A percentile compares a stretch with the other conserved stretches of the same genome.
These are phyloP conservation scores for Bretziella fagacearum DNA, from an alignment of 2,329 filamentous ascomycete species.

Conservation along the genomic window DNA sequence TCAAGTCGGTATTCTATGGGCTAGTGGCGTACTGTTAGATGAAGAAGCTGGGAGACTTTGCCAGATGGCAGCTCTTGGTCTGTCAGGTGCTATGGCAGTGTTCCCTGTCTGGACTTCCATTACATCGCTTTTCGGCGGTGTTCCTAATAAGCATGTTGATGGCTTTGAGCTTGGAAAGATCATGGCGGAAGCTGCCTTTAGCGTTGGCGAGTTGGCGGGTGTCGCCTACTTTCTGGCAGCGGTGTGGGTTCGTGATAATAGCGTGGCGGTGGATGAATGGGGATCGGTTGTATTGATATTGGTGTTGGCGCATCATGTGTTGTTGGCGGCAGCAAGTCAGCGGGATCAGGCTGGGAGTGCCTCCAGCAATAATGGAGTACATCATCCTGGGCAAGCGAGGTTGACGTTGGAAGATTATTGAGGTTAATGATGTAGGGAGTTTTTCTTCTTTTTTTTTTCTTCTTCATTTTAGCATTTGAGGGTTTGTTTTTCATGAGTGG, in stretches of 20 bases:
- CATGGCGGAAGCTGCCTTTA: constrained; percentile 2
- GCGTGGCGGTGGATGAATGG: constrained; percentile 9
- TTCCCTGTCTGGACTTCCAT: constrained; percentile 13
- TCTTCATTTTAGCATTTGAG: background rate
- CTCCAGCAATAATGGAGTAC: too few species aligned
- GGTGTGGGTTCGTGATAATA: constrained; percentile 13
- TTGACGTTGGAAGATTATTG: too few species aligned
- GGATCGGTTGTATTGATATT: constrained; percentile 8
- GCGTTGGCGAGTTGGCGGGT: constrained; percentile 9
- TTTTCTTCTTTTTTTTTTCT: too few species aligned
- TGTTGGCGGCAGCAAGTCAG: background rate
- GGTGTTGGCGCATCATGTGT: constrained; percentile 9
- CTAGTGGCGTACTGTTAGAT: background rate
- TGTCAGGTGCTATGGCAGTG: constrained; percentile 11
- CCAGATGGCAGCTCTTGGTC: constrained; percentile 10
- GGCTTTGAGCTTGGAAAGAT: background rate
- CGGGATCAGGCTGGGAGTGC: too few species aligned
- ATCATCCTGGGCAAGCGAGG: too few species aligned
- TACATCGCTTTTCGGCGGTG: background rate
- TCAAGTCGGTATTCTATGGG: constrained; percentile 10
- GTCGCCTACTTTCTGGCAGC: constrained; percentile 11
- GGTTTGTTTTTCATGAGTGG: background rate
- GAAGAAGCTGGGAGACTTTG: constrained; percentile 10
- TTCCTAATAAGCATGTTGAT: background rate
- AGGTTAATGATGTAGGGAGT: too few species aligned